phyloP scores from a whole-genome alignment of 1,139 yeast species.

The Lodderomyces pseudojiufengensis region DNA sequence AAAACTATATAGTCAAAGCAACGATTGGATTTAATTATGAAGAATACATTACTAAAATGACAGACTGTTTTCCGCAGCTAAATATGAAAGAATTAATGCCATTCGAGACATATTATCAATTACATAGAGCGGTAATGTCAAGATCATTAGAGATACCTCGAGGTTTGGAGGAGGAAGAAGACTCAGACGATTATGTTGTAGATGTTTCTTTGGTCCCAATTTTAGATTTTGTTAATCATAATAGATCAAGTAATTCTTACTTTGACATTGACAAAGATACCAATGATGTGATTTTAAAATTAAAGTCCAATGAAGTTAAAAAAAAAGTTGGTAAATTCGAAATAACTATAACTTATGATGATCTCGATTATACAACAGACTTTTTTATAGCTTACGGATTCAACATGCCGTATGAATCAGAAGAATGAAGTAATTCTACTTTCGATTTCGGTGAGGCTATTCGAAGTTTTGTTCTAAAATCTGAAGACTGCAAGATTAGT shows the following conservation, averaged over 20 bases:
- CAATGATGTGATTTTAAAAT: constrained; percentile 41
- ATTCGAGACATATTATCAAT: constrained; percentile 33
- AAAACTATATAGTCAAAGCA: too few species aligned
- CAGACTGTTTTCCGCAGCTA: constrained; percentile 11
- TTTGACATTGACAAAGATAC: constrained; percentile 57
- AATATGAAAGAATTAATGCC: constrained; percentile 15
- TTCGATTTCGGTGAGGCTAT: too few species aligned
- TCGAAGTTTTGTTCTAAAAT: too few species aligned
- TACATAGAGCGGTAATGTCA: constrained; percentile 51
- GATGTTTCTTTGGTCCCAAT: constrained; percentile 61
- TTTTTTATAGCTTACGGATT: constrained; percentile 61
- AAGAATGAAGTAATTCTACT: too few species aligned
- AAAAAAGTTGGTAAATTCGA: constrained; percentile 17
- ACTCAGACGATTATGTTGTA: constrained; percentile 30
- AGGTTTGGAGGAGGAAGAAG: constrained; percentile 12
- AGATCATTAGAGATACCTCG: constrained; percentile 64
- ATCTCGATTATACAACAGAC: constrained; percentile 41
- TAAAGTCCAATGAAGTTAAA: constrained; percentile 13
- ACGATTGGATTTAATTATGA: too few species aligned
- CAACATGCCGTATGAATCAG: too few species aligned
- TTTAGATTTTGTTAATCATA: constrained; percentile 66
- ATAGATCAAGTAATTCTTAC: constrained; percentile 42
- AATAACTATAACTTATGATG: constrained; percentile 46
- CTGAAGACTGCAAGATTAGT: too few species aligned
- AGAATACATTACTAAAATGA: constrained; percentile 13